Evolutionary conservation across 495 filamentous ascomycete genomes (phyloP).

Genomic region (Collariella sp.): DNA sequence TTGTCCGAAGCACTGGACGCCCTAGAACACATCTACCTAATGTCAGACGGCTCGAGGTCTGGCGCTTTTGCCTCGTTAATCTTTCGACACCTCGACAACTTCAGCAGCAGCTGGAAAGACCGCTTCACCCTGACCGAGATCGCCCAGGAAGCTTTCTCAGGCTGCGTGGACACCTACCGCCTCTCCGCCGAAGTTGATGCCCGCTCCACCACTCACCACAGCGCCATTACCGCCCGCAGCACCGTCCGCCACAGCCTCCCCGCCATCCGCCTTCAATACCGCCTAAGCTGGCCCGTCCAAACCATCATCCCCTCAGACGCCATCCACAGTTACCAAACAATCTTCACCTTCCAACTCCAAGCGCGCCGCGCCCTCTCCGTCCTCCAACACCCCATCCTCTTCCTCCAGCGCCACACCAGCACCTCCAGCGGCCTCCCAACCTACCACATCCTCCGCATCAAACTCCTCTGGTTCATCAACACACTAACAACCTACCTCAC

Average conservation of each 20-base stretch:
- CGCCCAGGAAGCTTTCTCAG: slow-evolving; percentile 58
- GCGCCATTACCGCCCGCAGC: slow-evolving; percentile 30
- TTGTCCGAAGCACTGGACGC: slow-evolving; percentile 57
- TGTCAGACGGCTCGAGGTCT: slow-evolving; percentile 56
- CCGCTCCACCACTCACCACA: slow-evolving; percentile 21
- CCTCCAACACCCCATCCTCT: slow-evolving; percentile 50
- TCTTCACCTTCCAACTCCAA: slow-evolving; percentile 72
- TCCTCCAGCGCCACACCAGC: slow-evolving; percentile 18
- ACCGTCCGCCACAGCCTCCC: slow-evolving; percentile 45
- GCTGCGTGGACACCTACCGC: slow-evolving; percentile 48
- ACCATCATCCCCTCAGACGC: slow-evolving; percentile 63
- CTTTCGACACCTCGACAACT: slow-evolving; percentile 67
- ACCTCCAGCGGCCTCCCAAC: slow-evolving; percentile 29
- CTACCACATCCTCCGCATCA: slow-evolving; percentile 59
- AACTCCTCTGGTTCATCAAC: slow-evolving; percentile 72
- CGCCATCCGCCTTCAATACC: slow-evolving; percentile 50
- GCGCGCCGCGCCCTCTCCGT: slow-evolving; percentile 61
- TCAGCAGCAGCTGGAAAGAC: slow-evolving; percentile 66
- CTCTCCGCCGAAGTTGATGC: slow-evolving; percentile 48
- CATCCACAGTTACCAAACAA: slow-evolving; percentile 54
- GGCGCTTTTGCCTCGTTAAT: slow-evolving; percentile 56
- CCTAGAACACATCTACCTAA: slow-evolving; percentile 63
- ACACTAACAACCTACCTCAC: slow-evolving; percentile 66
- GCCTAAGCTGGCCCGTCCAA: slow-evolving; percentile 76
- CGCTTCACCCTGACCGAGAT: slow-evolving; percentile 73